These are phyloP conservation scores for Mycena indigotica DNA, from an alignment of 768 basidiomycete species.

Conservation along the genomic window DNA sequence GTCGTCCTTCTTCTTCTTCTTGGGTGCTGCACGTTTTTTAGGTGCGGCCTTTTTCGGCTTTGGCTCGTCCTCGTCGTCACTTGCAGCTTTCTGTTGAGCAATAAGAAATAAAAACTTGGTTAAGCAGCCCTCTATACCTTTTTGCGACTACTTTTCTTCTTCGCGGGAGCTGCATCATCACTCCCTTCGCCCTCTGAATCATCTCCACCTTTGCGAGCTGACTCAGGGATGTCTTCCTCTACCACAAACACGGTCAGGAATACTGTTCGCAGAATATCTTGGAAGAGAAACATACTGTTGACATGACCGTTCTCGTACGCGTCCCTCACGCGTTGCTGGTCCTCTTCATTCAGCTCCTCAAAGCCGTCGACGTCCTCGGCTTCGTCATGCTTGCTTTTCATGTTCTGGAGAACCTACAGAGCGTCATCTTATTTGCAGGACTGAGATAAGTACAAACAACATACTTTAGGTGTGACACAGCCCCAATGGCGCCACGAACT, in stretches of 20 bases:
- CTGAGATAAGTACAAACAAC: background rate
- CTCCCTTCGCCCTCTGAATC: conserved; percentile 39
- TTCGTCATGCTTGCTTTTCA: conserved; percentile 61
- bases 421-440: background rate
- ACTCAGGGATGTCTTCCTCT: conserved; percentile 77
- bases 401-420: conserved; percentile 62
- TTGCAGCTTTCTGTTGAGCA: conserved; percentile 25
- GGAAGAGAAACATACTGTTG: conserved; percentile 37
- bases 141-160: conserved; percentile 38
- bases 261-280: background rate
- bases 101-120: background rate
- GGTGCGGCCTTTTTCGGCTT: conserved; percentile 43
- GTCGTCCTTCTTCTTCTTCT: conserved; percentile 28
- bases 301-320: conserved; percentile 82
- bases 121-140: conserved; percentile 29
- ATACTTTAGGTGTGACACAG: conserved; percentile 56
- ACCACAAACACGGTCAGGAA: background rate
- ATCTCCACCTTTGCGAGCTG: conserved; percentile 58
- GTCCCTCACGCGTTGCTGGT: conserved; percentile 67
- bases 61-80: conserved; percentile 35
- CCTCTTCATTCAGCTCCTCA: conserved; percentile 68
- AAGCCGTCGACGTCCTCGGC: conserved; percentile 83
- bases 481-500: conserved; percentile 93
- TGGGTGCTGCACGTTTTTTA: conserved; percentile 40
- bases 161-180: conserved; percentile 34